These are phyloP conservation scores for Rhizopogon vinicolor DNA, from an alignment of 768 basidiomycete species.

Conservation along the genomic window DNA sequence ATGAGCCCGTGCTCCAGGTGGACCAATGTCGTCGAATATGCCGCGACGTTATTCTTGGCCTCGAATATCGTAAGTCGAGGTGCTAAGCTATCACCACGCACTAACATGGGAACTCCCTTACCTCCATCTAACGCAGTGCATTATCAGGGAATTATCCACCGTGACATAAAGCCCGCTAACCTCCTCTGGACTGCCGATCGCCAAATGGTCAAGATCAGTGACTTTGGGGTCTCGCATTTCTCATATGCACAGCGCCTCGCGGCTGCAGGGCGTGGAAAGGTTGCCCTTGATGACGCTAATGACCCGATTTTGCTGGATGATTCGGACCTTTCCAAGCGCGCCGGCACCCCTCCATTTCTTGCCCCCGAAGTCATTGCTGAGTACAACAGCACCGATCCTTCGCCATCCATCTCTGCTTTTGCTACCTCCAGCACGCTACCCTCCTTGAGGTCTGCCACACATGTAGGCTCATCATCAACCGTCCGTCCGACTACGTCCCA, in stretches of 20 bases:
- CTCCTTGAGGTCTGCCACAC: conserved; percentile 22
- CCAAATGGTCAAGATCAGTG: conserved; percentile 90
- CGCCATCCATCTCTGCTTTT: conserved; percentile 27
- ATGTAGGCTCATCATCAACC: conserved; percentile 26
- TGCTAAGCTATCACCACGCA: neutral
- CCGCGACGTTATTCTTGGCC: conserved; percentile 88
- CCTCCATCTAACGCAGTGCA: conserved; percentile 59
- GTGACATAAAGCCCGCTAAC: conserved; percentile 99
- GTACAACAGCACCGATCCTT: conserved; percentile 34
- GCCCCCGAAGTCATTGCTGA: conserved; percentile 93
- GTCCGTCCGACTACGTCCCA: conserved; percentile 21
- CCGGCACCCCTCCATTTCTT: conserved; percentile 93
- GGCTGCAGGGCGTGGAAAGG: conserved; percentile 42
- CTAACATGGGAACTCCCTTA: neutral
- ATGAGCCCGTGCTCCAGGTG: conserved; percentile 71
- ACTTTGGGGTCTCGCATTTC: conserved; percentile 97
- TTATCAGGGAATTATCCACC: conserved; percentile 96
- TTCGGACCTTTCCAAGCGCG: conserved; percentile 82
- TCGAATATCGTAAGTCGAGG: conserved; percentile 81
- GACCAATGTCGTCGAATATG: conserved; percentile 84
- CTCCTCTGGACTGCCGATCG: conserved; percentile 87
- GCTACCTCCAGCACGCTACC: conserved; percentile 26
- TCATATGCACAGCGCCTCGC: conserved; percentile 83
- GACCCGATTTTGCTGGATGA: conserved; percentile 77
- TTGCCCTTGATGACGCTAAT: conserved; percentile 38